Evolutionary conservation across 2,329 filamentous ascomycete genomes (phyloP).

Genomic region (Fusarium udum): DNA sequence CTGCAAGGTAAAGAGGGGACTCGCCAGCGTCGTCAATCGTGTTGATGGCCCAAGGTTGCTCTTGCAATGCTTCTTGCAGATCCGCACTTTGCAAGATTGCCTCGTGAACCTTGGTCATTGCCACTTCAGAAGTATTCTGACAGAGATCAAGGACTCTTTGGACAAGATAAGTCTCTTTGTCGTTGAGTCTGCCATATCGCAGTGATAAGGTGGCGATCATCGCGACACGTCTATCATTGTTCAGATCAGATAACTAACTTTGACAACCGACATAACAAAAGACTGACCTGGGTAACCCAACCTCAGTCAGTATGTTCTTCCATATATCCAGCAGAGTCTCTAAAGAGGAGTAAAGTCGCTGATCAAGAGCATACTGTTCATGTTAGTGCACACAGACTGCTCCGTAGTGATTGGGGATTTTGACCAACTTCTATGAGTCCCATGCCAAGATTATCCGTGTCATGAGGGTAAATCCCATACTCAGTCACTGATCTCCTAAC

Average conservation of each 20-base stretch:
- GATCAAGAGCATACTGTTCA: fast-evolving
- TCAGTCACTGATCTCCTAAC: background rate
- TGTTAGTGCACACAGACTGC: background rate
- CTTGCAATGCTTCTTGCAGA: background rate
- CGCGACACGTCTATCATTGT: background rate
- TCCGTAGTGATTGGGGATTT: fast-evolving
- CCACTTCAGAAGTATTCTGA: background rate
- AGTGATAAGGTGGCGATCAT: fast-evolving
- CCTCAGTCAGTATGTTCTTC: background rate
- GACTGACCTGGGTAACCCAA: constrained; percentile 4
- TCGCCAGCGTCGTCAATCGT: background rate
- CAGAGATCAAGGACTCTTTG: background rate
- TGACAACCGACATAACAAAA: fast-evolving
- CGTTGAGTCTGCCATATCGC: fast-evolving
- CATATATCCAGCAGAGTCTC: constrained; percentile 7
- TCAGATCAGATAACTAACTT: no score
- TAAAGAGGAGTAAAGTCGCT: fast-evolving
- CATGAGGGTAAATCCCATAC: background rate
- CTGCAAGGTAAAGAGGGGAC: background rate
- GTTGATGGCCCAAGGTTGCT: constrained; percentile 18
- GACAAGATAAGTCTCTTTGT: background rate
- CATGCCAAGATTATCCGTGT: background rate
- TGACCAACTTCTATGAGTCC: constrained; percentile 17
- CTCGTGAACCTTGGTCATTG: background rate
- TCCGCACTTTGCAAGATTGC: background rate